These are phyloP conservation scores for Clarireedia sp. DNA, from an alignment of 2,329 filamentous ascomycete species.

Conservation along the genomic window DNA sequence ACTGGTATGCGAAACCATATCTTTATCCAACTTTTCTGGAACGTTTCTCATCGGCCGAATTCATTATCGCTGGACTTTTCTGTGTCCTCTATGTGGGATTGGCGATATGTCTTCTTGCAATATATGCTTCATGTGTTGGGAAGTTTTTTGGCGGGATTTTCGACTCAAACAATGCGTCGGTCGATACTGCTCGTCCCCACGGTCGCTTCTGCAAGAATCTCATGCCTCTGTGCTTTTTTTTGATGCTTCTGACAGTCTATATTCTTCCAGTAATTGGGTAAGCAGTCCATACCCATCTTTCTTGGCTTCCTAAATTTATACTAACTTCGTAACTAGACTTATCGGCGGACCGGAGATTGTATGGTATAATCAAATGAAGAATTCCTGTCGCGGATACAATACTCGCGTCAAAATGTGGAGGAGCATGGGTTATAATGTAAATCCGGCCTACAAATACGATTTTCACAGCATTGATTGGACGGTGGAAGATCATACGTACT, in stretches of 20 bases:
- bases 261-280: slow-evolving; percentile 8
- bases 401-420: slow-evolving; percentile 14
- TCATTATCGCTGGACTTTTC: accelerated
- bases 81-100: neutral
- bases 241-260: neutral
- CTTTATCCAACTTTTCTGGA: slow-evolving; percentile 1
- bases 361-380: slow-evolving; percentile 17
- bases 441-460: neutral
- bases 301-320: neutral
- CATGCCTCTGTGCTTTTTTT: neutral
- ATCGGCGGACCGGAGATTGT: neutral
- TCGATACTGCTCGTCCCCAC: too few relatives aligned
- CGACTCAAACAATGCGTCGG: too few relatives aligned
- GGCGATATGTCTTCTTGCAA: neutral
- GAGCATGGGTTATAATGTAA: neutral
- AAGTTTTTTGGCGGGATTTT: neutral
- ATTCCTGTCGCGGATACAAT: slow-evolving; percentile 18
- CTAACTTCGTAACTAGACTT: slow-evolving; percentile 1
- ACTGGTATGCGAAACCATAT: slow-evolving; percentile 10
- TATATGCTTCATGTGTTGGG: too few relatives aligned
- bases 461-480: neutral
- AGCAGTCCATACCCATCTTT: neutral
- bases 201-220: neutral
- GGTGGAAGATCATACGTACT: neutral
- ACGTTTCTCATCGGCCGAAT: neutral